These are phyloP conservation scores for Pyrenophora teres DNA, from an alignment of 2,329 filamentous ascomycete genomes.

Conservation along the genomic window DNA sequence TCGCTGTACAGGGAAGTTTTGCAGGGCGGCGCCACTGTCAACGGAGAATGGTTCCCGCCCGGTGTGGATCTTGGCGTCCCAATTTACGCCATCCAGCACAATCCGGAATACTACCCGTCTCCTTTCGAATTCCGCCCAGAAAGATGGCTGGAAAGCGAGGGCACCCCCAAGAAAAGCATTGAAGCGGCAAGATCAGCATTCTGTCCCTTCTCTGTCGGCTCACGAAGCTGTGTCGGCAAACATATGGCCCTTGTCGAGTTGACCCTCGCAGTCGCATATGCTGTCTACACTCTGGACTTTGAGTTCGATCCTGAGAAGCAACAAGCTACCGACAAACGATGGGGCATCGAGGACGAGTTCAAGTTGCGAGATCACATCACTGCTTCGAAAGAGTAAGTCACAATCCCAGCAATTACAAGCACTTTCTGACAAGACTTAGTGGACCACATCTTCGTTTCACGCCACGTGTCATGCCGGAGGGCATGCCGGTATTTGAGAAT, in stretches of 20 bases:
- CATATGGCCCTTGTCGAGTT: slow-evolving; percentile 51
- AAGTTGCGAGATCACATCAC: slow-evolving; percentile 1
- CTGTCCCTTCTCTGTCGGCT: slow-evolving; percentile 71
- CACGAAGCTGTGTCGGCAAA: slow-evolving; percentile 71
- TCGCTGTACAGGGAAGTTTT: slow-evolving; percentile 29
- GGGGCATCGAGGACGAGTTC: slow-evolving; percentile 1
- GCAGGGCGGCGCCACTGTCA: slow-evolving; percentile 24
- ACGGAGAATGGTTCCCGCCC: slow-evolving; percentile 25
- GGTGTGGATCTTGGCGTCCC: slow-evolving; percentile 28
- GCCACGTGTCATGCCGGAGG: background rate
- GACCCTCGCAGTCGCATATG: background rate
- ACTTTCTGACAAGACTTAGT: background rate
- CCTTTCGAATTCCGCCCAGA: slow-evolving; percentile 26
- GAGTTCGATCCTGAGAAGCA: background rate
- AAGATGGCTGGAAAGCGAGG: slow-evolving; percentile 29
- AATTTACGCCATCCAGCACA: slow-evolving; percentile 35
- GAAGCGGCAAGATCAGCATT: slow-evolving; percentile 49
- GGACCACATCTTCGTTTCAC: slow-evolving; percentile 1
- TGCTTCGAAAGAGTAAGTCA: background rate
- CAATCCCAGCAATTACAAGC: background rate
- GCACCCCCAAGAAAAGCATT: slow-evolving; percentile 4
- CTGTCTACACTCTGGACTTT: background rate
- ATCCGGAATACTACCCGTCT: slow-evolving; percentile 22
- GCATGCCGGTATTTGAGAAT: background rate
- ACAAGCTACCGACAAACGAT: slow-evolving; percentile 1